Conservation (phyloP, 306 rosid species). For the Inga leiocalycina region DNA sequence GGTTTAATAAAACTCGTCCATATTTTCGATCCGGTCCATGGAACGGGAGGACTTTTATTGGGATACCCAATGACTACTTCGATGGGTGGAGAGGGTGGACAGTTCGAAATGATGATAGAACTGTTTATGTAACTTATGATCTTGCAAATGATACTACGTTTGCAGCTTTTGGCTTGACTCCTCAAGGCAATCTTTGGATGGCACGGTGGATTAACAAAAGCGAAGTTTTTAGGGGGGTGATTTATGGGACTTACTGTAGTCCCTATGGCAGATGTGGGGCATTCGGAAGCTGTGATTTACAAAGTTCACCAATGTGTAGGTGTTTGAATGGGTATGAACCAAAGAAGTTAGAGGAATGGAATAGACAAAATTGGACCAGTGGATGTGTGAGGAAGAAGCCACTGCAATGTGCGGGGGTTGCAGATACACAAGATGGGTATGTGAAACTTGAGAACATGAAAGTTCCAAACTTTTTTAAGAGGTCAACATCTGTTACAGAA, state of each 20-base stretch:
- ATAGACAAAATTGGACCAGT: background rate
- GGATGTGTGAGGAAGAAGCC: background rate
- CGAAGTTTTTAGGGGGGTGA: background rate
- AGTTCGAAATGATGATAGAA: background rate
- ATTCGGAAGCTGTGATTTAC: conserved; percentile 21
- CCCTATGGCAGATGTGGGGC: conserved; percentile 17
- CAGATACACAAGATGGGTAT: background rate
- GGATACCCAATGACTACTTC: background rate
- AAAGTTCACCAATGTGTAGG: conserved; percentile 17
- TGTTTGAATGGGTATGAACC: conserved; percentile 45
- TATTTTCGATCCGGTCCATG: conserved; percentile 34
- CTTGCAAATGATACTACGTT: background rate
- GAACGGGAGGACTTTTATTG: conserved; percentile 25
- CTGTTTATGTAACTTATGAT: background rate
- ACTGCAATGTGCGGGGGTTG: background rate
- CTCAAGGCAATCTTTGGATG: background rate
- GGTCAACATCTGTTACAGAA: no score
- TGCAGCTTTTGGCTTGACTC: background rate
- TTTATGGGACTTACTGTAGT: background rate
- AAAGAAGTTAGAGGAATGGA: conserved; percentile 29
- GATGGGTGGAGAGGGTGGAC: background rate
- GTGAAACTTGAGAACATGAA: no score
- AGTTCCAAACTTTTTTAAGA: no score
- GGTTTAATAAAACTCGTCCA: conserved; percentile 30
- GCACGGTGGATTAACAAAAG: background rate